Base-by-base conservation (phyloP, 1,284 basidiomycete genomes). In the Trichosporon faecale region DNA sequence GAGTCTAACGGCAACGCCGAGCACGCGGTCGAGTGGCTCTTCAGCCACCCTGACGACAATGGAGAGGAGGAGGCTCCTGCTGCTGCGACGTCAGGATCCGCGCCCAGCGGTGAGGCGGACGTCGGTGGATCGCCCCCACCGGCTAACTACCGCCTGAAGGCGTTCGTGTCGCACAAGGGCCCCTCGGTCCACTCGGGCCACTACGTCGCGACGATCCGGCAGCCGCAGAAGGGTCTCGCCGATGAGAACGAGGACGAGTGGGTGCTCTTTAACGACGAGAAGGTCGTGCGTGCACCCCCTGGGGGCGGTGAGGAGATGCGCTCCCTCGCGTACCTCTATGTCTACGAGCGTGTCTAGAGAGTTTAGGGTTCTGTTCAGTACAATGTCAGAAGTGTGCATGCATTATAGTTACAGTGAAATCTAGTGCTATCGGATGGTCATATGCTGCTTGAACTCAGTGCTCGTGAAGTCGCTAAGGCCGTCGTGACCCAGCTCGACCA, bases 81-180 rank as follows among this genome's bases (percentile, higher is more conserved):
- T 0, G 64, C 77, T 0, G 60, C 75, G 3, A 69, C 70, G 31
- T 69, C 66, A 0, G 65, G 61, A 18, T n/a, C 74, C 14, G 66
- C 72, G 7, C 66, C 64, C 7, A 77, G 78, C 25, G 27, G 57
- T n/a, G 21, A 61, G 57, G 27, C 27, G 27, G 67, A 73, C 6
- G 70, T 79, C 6, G 89, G 85, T 23, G 88, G 91, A 21, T 86
- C 87, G n/a, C 83, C 84, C 25, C 77, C 78, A 2, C 95, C 95
- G 0, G 94, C 91, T 0, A 84, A 83, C 18, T 98, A 94, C 85
- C 85, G 85, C 49, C 87, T 98, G 35, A 93, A 94, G 81, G 92
- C 92, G 9, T 98, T 98, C 85, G 90, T 99, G 77, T 98, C 94
- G 68, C 96, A 99, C 86, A 98, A 98, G 78, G 96, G 95, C 0